phyloP scores from a whole-genome alignment of 371 early-diverging fungal genomes.

The Apophysomyces variabilis region DNA sequence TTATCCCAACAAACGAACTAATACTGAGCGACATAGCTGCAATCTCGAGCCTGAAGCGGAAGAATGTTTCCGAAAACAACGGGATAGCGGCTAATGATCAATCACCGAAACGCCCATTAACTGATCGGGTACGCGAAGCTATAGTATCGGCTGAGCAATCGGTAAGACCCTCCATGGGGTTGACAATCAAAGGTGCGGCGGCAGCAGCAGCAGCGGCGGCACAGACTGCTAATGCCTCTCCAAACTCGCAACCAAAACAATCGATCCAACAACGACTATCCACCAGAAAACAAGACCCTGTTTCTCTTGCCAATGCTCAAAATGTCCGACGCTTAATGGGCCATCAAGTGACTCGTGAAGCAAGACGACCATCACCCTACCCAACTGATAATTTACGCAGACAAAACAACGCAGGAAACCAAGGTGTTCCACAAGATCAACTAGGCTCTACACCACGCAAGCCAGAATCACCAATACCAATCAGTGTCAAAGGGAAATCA shows the following conservation, averaged over 20 bases:
- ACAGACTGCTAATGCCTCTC: neutral
- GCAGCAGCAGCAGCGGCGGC: conserved; percentile 4
- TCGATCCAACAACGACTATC: neutral
- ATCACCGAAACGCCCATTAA: neutral
- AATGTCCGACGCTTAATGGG: conserved; percentile 5
- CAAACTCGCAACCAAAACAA: neutral
- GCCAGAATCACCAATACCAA: neutral
- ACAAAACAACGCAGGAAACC: neutral
- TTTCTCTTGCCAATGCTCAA: neutral
- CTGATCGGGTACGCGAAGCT: conserved; percentile 1
- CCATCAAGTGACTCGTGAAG: conserved; percentile 4
- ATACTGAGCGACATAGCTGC: neutral
- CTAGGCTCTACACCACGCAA: neutral
- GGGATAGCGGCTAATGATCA: neutral
- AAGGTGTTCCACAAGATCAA: neutral
- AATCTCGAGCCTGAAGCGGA: neutral
- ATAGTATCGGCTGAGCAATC: conserved; percentile 3
- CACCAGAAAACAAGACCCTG: neutral
- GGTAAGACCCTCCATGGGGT: neutral
- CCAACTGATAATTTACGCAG: neutral
- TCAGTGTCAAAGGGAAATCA: conserved; percentile 3
- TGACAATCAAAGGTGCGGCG: conserved; percentile 3
- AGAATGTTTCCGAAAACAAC: neutral
- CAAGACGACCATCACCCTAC: neutral
- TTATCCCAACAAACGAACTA: neutral